Base-by-base conservation (phyloP, 306 rosid genomes). In the Pachyrhizus erosus region DNA sequence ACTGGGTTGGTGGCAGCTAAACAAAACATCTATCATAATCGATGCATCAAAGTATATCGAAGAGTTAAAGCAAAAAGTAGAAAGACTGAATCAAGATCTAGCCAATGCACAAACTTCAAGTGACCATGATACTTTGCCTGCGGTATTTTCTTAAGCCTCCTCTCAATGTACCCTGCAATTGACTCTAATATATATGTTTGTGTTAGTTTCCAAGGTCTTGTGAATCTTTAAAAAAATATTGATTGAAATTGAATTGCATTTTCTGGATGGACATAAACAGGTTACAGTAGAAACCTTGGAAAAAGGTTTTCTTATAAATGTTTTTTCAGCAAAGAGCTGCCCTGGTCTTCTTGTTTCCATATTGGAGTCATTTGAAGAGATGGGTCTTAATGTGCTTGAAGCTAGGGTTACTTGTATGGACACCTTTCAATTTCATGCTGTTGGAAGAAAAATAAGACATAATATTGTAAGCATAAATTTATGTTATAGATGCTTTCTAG, bases 391-490 rank as follows among this genome's bases (percentile, higher is more conserved):
- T 31, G 97, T 96, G 31, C 79, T 87, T 43, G 98, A 96, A 90
- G 99, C 99, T 91, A 96, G 98, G 98, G 98, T 90, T 93, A 92
- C 98, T 46, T 96, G 99, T 78, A 86, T 90, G 0, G 91, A 93
- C 81, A 92, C 76, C 72, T 96, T 96, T 78, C 91, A 80, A 37
- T 89, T 96, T 80, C 94, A 91, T 82, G 99, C 99, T 7, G 88
- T 92, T 80, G 98, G 94, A 83, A 93, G 45, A 64, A 15, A 93
- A 77, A 98, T 96, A 92, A 91, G 92, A 23, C n/a, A 55, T 12
- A 2, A 8, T 43, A 17, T 65, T 64, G 5, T 42, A 42, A 13
- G 13, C 54, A 40, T 57, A 33, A 73, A 52, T 18, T 73, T 42
- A 57, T 23, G 14, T 3, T 3, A 57, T 17, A 54, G 4, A 73